Evolutionary conservation across 2,329 filamentous ascomycete species (phyloP), one percentile per base, ranked within the genome.

Genomic region (Diplodia sapinea): DNA sequence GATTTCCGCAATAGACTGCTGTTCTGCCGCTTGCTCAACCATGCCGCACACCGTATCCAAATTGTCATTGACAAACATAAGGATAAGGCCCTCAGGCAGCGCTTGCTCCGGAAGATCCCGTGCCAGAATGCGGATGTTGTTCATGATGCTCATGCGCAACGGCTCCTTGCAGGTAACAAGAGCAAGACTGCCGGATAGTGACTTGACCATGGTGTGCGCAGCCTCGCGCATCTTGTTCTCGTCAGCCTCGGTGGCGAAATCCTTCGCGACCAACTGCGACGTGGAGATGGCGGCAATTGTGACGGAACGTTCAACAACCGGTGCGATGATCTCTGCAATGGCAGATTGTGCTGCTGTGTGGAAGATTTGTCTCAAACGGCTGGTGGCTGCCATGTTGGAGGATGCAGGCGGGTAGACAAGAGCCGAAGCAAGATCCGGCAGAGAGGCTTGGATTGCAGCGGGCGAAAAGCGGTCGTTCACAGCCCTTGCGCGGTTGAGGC

Each of bases 61-160:
- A 77, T 99, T 99, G 71, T 96, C 94, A 78, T 98, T 99, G 69
- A 99, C 94, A 79, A 96, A 98, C 92, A 99, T 97, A 67, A 98
- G 87, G 69, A 99, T 95, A 38, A 95, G 92, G 7, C 95, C 95
- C 80, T 99, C 95, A 0, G 95, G 93, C 70, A 99, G 86, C 17
- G 92, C 91, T 73, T 90, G 87, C 65, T 88, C 85, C 2, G 85
- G 85, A 50, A 87, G 81, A 62, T 87, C 86, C 68, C 86, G 83
- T 65, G 92, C 91, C 65, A 92, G 89, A 47, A 96, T 86, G n/a
- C 95, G 91, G 78, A 99, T 93, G 76, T 98, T 96, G 80, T 98
- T 99, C 65, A 91, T 96, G 79, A 99, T 96, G 80, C 96, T 98
- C 78, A 96, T 95, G 69, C 95, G 89, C 17, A 99, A 84, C 17